Evolutionary conservation across 768 basidiomycete genomes (phyloP).

Genomic region (Podaxis sp.): DNA sequence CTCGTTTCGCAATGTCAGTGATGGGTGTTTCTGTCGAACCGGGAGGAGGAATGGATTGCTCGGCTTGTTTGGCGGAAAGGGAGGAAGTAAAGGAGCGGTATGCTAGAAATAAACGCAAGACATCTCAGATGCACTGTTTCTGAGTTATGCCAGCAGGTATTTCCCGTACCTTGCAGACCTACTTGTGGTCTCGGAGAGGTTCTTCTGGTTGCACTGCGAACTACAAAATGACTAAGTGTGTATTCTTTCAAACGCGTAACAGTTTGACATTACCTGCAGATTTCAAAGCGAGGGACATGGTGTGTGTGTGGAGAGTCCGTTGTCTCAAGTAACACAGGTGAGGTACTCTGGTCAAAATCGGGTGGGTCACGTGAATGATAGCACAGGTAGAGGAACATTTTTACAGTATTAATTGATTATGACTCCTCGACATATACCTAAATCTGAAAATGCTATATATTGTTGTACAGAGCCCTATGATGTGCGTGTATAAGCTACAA

Average conservation of each 20-base stretch:
- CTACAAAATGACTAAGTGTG: constrained; percentile 11
- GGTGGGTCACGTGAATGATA: constrained; percentile 10
- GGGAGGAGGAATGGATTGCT: constrained; percentile 28
- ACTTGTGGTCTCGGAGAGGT: constrained; percentile 41
- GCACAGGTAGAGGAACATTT: not conserved
- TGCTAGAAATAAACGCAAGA: constrained; percentile 12
- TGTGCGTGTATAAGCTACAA: not conserved
- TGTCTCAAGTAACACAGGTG: not conserved
- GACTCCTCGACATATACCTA: not conserved
- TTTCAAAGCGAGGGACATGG: constrained; percentile 46
- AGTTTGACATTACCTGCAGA: constrained; percentile 28
- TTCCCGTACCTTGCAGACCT: constrained; percentile 33
- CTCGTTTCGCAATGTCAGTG: constrained; percentile 69
- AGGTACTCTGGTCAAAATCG: constrained; percentile 4
- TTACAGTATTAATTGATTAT: not conserved
- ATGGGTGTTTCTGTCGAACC: constrained; percentile 46
- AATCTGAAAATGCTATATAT: not conserved
- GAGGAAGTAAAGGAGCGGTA: constrained; percentile 56
- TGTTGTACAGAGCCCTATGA: not conserved
- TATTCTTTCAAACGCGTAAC: not conserved
- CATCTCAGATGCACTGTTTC: constrained; percentile 10
- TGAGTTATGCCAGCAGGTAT: not conserved
- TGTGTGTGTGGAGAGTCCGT: constrained; percentile 13
- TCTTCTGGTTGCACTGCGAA: constrained; percentile 35
- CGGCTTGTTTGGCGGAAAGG: constrained; percentile 31